Evolutionary conservation across 2,329 filamentous ascomycete genomes (phyloP).

Genomic region (Ophiocordyceps camponoti-floridani): DNA sequence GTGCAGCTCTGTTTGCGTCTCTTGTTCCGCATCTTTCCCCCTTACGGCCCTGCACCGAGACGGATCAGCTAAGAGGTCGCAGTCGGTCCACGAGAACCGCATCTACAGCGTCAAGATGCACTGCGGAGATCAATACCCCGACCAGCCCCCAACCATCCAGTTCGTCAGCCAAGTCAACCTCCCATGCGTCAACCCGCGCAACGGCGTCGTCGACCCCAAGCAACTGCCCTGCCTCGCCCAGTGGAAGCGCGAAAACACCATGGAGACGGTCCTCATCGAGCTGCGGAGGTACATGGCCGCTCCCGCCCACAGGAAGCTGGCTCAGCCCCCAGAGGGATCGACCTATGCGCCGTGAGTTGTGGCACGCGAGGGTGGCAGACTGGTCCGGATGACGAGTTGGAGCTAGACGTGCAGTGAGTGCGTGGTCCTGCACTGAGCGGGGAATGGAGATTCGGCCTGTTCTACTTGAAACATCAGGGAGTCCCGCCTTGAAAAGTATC

Average conservation of each 20-base stretch:
- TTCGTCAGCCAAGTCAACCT: slow-evolving; percentile 93
- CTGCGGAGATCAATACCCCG: slow-evolving; percentile 79
- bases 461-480: not conserved
- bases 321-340: slow-evolving; percentile 78
- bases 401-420: too few species aligned
- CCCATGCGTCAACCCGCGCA: slow-evolving; percentile 72
- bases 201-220: slow-evolving; percentile 68
- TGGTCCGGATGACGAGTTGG: not conserved
- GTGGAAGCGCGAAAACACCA: slow-evolving; percentile 87
- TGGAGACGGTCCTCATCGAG: slow-evolving; percentile 86
- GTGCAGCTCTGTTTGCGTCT: too few species aligned
- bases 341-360: slow-evolving; percentile 18
- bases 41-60: too few species aligned
- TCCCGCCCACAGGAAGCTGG: slow-evolving; percentile 81
- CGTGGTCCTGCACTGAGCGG: not conserved
- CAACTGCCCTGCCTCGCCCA: slow-evolving; percentile 72
- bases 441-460: not conserved
- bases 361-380: too few species aligned
- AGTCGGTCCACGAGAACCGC: slow-evolving; percentile 95
- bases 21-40: not conserved
- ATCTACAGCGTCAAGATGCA: slow-evolving; percentile 98
- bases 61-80: not conserved
- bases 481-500: not conserved
- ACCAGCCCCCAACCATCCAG: slow-evolving; percentile 72
- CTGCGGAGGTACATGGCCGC: slow-evolving; percentile 87